phyloP scores from a whole-genome alignment of 2,329 filamentous ascomycete genomes.

The Colletotrichum sojae region DNA sequence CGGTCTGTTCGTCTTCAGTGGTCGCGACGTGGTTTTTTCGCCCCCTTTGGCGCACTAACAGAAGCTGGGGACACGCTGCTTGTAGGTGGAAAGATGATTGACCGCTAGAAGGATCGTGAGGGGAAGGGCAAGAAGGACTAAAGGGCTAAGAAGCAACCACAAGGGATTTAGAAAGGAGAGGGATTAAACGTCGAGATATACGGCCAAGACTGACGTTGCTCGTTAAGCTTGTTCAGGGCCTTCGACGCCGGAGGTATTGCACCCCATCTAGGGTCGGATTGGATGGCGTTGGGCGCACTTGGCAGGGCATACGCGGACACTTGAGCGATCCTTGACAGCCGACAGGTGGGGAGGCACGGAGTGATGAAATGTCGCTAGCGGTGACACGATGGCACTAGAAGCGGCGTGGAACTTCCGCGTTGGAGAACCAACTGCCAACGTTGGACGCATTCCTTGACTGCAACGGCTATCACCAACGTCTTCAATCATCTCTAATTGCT shows the following conservation, averaged over 20 bases:
- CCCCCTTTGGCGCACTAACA: no score
- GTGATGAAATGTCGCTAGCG: neutral
- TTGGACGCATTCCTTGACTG: neutral
- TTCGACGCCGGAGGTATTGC: neutral
- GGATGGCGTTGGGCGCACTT: neutral
- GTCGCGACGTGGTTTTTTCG: no score
- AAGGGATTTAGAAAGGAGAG: neutral
- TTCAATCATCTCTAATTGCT: neutral
- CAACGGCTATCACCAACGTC: neutral
- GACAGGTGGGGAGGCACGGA: neutral
- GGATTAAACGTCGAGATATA: slow-evolving; percentile 1
- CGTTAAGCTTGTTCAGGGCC: slow-evolving; percentile 31
- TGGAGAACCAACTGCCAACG: neutral
- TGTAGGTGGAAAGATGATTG: slow-evolving; percentile 22
- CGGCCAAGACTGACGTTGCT: slow-evolving; percentile 6
- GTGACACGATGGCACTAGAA: neutral
- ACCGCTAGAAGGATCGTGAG: slow-evolving; percentile 12
- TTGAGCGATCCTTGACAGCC: slow-evolving; percentile 22
- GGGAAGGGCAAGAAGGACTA: neutral
- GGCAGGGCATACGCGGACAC: slow-evolving; percentile 34
- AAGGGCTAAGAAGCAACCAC: no score
- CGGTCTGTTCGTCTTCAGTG: slow-evolving; percentile 12
- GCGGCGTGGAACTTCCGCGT: slow-evolving; percentile 4
- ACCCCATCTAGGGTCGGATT: neutral
- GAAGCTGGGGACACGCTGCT: slow-evolving; percentile 14